Evolutionary conservation across 345 rosid species (phyloP).

Genomic region (Excoecaria agallocha): DNA sequence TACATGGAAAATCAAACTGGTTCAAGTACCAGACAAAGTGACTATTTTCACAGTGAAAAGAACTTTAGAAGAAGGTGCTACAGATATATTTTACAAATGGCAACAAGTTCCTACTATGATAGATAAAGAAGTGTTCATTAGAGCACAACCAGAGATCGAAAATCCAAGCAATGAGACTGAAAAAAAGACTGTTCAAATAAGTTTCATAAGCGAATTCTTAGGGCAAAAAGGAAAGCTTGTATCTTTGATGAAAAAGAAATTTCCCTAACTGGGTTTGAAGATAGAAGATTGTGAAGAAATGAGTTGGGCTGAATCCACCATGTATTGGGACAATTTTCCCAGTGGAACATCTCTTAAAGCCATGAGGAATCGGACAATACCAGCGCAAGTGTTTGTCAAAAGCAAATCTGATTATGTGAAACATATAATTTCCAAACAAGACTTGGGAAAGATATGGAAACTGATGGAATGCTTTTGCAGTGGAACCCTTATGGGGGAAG

Average conservation of each 20-base stretch:
- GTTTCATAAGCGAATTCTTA: slow-evolving; percentile 36
- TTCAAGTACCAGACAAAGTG: slow-evolving; percentile 8
- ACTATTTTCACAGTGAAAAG: slow-evolving; percentile 6
- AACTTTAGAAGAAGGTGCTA: slow-evolving; percentile 16
- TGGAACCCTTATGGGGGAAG: no score
- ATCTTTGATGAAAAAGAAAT: slow-evolving; percentile 15
- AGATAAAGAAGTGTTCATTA: slow-evolving; percentile 11
- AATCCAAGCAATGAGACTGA: not conserved
- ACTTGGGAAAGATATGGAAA: slow-evolving; percentile 20
- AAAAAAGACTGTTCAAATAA: not conserved
- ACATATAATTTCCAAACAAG: slow-evolving; percentile 36
- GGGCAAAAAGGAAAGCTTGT: slow-evolving; percentile 27
- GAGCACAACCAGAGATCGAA: not conserved
- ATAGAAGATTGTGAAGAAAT: slow-evolving; percentile 42
- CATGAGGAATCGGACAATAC: slow-evolving; percentile 13
- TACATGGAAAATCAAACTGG: slow-evolving; percentile 25
- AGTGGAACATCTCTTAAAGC: slow-evolving; percentile 22
- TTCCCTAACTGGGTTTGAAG: slow-evolving; percentile 39
- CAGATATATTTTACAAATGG: slow-evolving; percentile 17
- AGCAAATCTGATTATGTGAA: slow-evolving; percentile 57
- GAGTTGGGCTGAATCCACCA: slow-evolving; percentile 51
- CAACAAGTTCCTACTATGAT: slow-evolving; percentile 6
- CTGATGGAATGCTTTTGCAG: no score
- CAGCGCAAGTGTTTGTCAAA: not conserved
- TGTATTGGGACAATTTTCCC: slow-evolving; percentile 23